Percentiles rank a stretch among this genome's conserved stretches.
phyloP scores from a whole-genome alignment of 2,329 filamentous ascomycete species.

The Phialophora verrucosa region DNA sequence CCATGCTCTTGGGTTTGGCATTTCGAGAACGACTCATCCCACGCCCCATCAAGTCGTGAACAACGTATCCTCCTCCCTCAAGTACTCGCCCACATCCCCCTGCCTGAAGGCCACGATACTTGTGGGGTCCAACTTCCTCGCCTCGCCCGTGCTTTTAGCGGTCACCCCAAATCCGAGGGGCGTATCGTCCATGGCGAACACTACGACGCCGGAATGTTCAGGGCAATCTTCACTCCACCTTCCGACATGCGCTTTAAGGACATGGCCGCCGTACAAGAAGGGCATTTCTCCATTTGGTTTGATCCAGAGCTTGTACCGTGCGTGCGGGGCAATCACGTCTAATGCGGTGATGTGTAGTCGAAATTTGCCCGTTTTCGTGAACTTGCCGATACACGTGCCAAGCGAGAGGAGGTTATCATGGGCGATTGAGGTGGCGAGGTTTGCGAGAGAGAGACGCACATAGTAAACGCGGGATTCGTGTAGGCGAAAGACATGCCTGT shows the following conservation, averaged over 20 bases:
- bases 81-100: conserved; percentile 91
- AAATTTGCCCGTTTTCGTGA: conserved; percentile 97
- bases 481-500: conserved; percentile 85
- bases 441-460: conserved; percentile 84
- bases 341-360: conserved; percentile 91
- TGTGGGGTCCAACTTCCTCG: conserved; percentile 84
- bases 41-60: conserved; percentile 58
- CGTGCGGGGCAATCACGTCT: conserved; percentile 85
- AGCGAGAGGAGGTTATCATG: conserved; percentile 82
- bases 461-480: conserved; percentile 89
- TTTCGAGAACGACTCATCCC: neutral
- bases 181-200: conserved; percentile 90
- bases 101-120: conserved; percentile 89
- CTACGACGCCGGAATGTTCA: conserved; percentile 88
- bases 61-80: conserved; percentile 76
- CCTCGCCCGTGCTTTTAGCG: conserved; percentile 83
- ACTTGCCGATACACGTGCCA: conserved; percentile 91
- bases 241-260: conserved; percentile 81
- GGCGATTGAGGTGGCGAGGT: conserved; percentile 84
- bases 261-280: conserved; percentile 90
- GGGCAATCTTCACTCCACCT: conserved; percentile 90
- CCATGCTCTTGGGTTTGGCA: neutral
- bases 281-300: conserved; percentile 97
- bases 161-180: conserved; percentile 89
- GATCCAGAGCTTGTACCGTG: conserved; percentile 96